Evolutionary conservation across 1,284 basidiomycete species (phyloP).

Genomic region (Phellopilus nigrolimitatus): DNA sequence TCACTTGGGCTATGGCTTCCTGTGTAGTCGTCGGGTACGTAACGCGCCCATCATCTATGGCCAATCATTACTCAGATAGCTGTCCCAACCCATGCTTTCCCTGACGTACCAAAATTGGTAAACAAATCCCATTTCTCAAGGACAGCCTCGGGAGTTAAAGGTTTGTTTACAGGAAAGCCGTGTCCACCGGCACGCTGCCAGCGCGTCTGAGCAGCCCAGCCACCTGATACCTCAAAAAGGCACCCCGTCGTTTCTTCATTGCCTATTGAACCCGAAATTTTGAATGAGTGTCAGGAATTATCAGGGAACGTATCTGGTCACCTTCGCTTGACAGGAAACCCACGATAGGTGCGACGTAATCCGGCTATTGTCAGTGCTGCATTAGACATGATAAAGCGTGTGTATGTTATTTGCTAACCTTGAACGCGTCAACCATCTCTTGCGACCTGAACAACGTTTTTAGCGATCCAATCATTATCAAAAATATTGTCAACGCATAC

Average conservation of each 20-base stretch:
- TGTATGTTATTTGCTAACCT: conserved; percentile 39
- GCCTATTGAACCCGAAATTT: conserved; percentile 32
- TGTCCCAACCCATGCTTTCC: background rate
- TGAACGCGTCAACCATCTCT: conserved; percentile 94
- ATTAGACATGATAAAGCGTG: background rate
- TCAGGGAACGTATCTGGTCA: conserved; percentile 24
- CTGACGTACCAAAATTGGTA: conserved; percentile 73
- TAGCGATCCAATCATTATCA: conserved; percentile 8
- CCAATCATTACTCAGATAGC: conserved; percentile 5
- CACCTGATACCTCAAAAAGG: conserved; percentile 88
- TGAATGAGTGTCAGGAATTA: background rate
- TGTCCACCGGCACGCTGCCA: conserved; percentile 91
- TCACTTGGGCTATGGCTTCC: conserved; percentile 71
- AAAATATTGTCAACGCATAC: conserved; percentile 31
- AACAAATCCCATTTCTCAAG: conserved; percentile 75
- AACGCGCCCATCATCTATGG: conserved; percentile 65
- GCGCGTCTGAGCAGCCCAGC: conserved; percentile 88
- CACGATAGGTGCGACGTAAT: conserved; percentile 88
- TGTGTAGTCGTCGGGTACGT: conserved; percentile 70
- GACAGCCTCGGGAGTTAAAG: conserved; percentile 76
- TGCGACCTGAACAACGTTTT: conserved; percentile 53
- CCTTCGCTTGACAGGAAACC: conserved; percentile 86
- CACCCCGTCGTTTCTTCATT: conserved; percentile 74
- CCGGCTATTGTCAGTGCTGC: conserved; percentile 52
- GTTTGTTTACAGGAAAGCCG: conserved; percentile 78